Percentiles rank a stretch among this genome's conserved stretches.
Conservation (phyloP, 768 basidiomycete species). For the Naganishia antarctica region DNA sequence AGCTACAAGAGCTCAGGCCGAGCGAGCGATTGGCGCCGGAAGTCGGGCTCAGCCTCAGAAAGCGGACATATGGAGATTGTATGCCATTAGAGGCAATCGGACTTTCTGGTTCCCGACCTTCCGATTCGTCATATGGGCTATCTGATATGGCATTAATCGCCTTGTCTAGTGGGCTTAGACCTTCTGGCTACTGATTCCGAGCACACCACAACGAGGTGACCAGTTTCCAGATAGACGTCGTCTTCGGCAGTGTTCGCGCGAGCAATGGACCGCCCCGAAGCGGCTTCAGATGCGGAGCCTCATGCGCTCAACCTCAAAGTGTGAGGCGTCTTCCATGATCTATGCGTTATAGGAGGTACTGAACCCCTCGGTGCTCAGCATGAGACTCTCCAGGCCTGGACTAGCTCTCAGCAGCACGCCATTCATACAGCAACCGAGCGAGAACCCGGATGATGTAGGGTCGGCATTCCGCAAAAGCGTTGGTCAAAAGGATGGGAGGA, state of each 20-base stretch:
- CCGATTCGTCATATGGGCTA: slow-evolving; percentile 5
- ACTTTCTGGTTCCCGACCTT: background rate
- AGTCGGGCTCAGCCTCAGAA: no score
- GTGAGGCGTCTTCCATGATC: background rate
- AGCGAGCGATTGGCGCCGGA: no score
- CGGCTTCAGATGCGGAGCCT: background rate
- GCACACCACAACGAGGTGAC: no score
- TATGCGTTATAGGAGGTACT: background rate
- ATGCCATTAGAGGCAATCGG: background rate
- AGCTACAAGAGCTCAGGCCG: no score
- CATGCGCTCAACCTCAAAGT: slow-evolving; percentile 23
- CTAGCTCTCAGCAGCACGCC: background rate
- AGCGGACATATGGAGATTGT: no score
- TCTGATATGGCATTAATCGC: background rate
- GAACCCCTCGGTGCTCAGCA: background rate
- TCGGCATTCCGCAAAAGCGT: background rate
- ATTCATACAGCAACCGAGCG: background rate
- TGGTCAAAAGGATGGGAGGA: background rate
- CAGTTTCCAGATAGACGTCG: no score
- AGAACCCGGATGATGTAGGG: background rate
- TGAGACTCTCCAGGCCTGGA: slow-evolving; percentile 17
- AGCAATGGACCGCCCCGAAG: slow-evolving; percentile 1
- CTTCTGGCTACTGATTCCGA: no score
- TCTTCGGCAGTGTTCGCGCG: background rate
- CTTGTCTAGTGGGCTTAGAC: no score